phyloP scores from a whole-genome alignment of 2,329 filamentous ascomycete species.

The Botrytis fabae region DNA sequence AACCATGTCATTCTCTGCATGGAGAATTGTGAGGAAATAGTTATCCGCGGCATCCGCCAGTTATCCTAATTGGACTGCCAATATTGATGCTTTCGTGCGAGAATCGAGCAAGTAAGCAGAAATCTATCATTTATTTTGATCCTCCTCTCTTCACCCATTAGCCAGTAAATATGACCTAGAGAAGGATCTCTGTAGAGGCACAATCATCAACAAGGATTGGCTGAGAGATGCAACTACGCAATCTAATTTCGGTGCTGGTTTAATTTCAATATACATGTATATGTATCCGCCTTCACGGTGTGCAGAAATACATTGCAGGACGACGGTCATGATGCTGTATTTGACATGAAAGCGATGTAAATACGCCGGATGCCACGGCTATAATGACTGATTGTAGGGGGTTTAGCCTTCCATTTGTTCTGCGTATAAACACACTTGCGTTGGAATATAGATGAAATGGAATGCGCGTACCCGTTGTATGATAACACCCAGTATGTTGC shows the following conservation, averaged over 20 bases:
- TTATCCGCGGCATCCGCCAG: constrained; percentile 18
- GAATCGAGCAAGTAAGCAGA: constrained; percentile 1
- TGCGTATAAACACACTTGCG: neutral
- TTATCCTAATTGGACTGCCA: constrained; percentile 12
- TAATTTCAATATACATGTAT: neutral
- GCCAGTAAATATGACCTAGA: neutral
- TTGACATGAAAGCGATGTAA: neutral
- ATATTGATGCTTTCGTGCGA: neutral
- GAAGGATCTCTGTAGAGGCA: neutral
- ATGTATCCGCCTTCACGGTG: neutral
- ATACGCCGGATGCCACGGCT: neutral
- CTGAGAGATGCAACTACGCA: constrained; percentile 13
- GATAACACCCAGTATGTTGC: constrained; percentile 4
- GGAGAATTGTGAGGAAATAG: neutral
- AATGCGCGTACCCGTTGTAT: constrained; percentile 5
- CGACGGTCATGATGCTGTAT: neutral
- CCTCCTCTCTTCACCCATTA: neutral
- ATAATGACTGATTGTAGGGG: neutral
- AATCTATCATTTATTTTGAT: constrained; percentile 1
- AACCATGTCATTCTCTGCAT: constrained; percentile 22
- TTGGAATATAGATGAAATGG: neutral
- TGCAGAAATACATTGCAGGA: neutral
- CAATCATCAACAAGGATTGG: neutral
- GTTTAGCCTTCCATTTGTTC: neutral
- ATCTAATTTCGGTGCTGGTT: neutral